Percentiles rank a stretch among this genome's conserved stretches.
phyloP scores from a whole-genome alignment of 306 rosid genomes.

The Vigna trinervia region DNA sequence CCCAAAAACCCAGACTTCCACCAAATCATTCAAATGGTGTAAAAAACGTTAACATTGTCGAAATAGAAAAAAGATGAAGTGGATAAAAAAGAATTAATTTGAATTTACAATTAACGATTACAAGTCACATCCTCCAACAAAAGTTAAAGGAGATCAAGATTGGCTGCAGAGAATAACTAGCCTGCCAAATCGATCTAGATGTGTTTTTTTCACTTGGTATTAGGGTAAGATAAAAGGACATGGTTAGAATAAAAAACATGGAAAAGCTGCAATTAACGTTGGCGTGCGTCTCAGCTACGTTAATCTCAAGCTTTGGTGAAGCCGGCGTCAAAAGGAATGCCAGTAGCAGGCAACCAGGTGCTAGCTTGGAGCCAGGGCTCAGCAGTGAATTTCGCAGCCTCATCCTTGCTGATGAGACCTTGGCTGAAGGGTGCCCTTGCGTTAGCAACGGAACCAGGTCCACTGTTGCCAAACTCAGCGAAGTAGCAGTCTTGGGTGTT shows the following conservation, averaged over 20 bases:
- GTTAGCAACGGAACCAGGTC: slow-evolving; percentile 55
- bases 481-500: slow-evolving; percentile 47
- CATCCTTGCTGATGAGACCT: slow-evolving; percentile 41
- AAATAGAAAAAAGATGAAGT: too few relatives aligned
- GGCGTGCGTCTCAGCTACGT: too few relatives aligned
- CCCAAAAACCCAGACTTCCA: too few relatives aligned
- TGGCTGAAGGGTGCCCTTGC: slow-evolving; percentile 56
- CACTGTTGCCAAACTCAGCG: slow-evolving; percentile 63
- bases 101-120: too few relatives aligned
- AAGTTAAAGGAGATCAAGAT: not conserved
- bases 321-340: slow-evolving; percentile 25
- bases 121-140: not conserved
- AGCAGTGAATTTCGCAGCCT: slow-evolving; percentile 53
- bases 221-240: too few relatives aligned
- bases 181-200: not conserved
- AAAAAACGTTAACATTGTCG: too few relatives aligned
- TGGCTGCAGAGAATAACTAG: not conserved
- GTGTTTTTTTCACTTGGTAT: too few relatives aligned
- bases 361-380: slow-evolving; percentile 42
- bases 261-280: too few relatives aligned
- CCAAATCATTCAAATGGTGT: too few relatives aligned
- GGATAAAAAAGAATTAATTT: too few relatives aligned
- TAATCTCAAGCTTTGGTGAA: slow-evolving; percentile 29
- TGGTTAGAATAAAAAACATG: too few relatives aligned
- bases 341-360: slow-evolving; percentile 47